Evolutionary conservation across 140 eudicot species (phyloP).

Genomic region (Bidens hawaiensis): DNA sequence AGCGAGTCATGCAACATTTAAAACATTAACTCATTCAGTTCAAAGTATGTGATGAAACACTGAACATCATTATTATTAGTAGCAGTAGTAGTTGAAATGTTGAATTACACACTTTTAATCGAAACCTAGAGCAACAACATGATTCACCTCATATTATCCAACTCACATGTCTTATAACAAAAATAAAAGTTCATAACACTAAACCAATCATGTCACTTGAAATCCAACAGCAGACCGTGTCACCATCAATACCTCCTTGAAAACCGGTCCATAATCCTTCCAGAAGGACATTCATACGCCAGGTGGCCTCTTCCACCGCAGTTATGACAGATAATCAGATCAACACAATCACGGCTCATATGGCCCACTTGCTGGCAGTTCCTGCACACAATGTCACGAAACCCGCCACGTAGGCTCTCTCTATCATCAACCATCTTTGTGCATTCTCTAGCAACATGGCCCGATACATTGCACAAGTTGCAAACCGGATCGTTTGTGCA

Average conservation of each 20-base stretch:
- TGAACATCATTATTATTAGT: not conserved
- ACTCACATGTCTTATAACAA: not conserved
- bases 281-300: conserved; percentile 89
- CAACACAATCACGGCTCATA: conserved; percentile 89
- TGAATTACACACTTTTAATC: not conserved
- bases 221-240: not conserved
- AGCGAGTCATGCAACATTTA: too few species aligned
- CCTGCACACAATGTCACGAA: conserved; percentile 78
- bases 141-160: not conserved
- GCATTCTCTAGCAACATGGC: conserved; percentile 88
- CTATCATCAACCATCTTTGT: conserved; percentile 37
- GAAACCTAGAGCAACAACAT: not conserved
- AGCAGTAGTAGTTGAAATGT: too few species aligned
- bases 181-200: not conserved
- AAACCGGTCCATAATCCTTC: conserved; percentile 59
- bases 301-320: conserved; percentile 98
- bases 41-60: too few species aligned
- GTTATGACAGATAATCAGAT: conserved; percentile 77
- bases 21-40: too few species aligned
- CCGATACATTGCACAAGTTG: conserved; percentile 77
- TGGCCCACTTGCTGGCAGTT: conserved; percentile 92
- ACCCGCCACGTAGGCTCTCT: conserved; percentile 9
- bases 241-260: conserved; percentile 42
- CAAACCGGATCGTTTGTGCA: conserved; percentile 89
- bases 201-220: not conserved